Evolutionary conservation across 2,329 filamentous ascomycete genomes (phyloP), one percentile per base, ranked within the genome.

Genomic region (Trichoderma sp.): DNA sequence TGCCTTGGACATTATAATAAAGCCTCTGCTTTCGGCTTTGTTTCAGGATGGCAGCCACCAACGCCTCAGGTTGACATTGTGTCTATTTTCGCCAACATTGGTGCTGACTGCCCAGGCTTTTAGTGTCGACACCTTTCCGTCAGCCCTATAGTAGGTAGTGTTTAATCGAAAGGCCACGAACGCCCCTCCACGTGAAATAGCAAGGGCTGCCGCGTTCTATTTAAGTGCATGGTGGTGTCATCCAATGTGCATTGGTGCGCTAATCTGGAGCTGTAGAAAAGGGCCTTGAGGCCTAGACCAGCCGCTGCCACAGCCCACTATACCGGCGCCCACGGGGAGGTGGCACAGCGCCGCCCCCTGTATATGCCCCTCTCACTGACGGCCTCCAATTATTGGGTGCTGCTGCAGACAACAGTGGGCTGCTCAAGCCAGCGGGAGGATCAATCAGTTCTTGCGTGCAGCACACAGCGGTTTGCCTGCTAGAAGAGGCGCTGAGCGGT

Each of bases 281-380:
- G 31, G 60, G 47, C n/a, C 21, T 31, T 31, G 13, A 31, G 13
- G n/a, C 56, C 33, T 49, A 49, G 47, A 49, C 47, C 47, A 13
- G 47, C 47, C 21, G 47, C n/a, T 13, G 21, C 47, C 21, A 49
- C 47, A 49, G 47, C 47, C 37, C 31, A 40, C 37, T 47, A 14
- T 8, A n/a, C n/a, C 47, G 16, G 53, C 7, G 35, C 37, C 33
- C 37, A 66, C 14, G 37, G 62, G 31, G 31, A 47, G 43, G 40
- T 31, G 64, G 52, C 57, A 61, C 65, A 68, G 57, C 65, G 65
- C 27, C 29, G n/a, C 35, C 56, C 65, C 65, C 47, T 60, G 65
- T 61, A 61, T 19, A n/a, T n/a, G 33, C 53, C 35, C 49, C 31
- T 56, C 57, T 49, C 57, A 33, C 65, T 47, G 65, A 61, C 57